Evolutionary conservation across 352 stramenopile species (phyloP), one percentile per base, ranked within the genome.

Genomic region (Globisporangium rhizosaccharum): DNA sequence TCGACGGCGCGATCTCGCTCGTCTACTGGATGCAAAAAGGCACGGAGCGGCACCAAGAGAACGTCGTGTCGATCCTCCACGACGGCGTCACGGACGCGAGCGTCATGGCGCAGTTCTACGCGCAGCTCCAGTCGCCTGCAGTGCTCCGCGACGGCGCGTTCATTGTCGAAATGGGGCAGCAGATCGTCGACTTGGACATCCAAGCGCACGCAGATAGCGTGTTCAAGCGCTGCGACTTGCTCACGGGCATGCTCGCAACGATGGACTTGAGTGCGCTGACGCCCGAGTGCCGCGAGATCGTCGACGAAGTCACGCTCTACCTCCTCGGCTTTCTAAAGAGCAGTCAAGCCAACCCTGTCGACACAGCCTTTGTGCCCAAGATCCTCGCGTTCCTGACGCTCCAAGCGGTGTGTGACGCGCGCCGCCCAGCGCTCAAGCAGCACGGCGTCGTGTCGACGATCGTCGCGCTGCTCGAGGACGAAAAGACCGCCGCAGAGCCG

Each of bases 1-100:
- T 88, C 0, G 79, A 90, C 30, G 78, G 79, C 10, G 75, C 82
- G 0, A 67, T 84, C 10, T 90, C 79, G 15, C 55, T 93, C 2
- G 75, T 91, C 12, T 91, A 93, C 48, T 93, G 84, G 84, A 87
- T 91, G 60, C 79, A 90, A 56, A 92, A 93, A 57, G 84, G 84
- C 15, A 90, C 82, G 0, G 84, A 90, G 50, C 78, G 84, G 3
- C 79, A 92, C 48, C 84, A 90, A 72, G 79, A 93, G 42, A 90
- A 90, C 41, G 84, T 77, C 0, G 72, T 90, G 30, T 85, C 73
- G 50, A 88, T 93, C 51, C 50, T 93, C 8, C 66, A 86, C 53
- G 84, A 91, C 49, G 82, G 82, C 9, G 69, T 93, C 37, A 77
- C 59, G 3, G 72, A 79, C 42, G 60, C 68, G 3, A 49, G 28